Evolutionary conservation across 2,329 filamentous ascomycete species (phyloP).

Genomic region (Alternaria brassicicola): DNA sequence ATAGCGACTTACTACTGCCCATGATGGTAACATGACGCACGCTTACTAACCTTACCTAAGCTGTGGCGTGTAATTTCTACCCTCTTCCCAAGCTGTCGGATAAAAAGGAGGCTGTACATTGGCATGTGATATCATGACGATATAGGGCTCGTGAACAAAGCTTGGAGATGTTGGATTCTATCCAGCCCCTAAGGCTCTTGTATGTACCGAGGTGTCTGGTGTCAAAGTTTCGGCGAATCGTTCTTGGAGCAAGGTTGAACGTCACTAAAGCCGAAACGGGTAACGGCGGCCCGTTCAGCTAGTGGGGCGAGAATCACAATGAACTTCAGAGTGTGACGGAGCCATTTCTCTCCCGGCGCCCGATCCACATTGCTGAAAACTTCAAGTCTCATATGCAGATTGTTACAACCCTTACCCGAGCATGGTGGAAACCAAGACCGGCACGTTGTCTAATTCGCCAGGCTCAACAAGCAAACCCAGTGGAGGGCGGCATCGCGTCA

Average conservation of each 20-base stretch:
- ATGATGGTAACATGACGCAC: neutral
- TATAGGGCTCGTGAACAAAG: neutral
- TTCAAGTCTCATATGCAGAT: conserved; percentile 15
- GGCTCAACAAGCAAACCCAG: conserved; percentile 31
- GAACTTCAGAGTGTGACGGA: conserved; percentile 9
- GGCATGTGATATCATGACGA: conserved; percentile 12
- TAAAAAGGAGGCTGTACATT: conserved; percentile 26
- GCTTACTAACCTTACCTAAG: neutral
- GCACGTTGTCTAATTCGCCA: conserved; percentile 33
- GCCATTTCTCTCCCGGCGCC: conserved; percentile 16
- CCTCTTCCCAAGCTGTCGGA: neutral
- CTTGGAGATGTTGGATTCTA: neutral
- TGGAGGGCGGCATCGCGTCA: conserved; percentile 45
- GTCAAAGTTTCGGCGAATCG: neutral
- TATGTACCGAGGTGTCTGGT: neutral
- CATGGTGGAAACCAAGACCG: conserved; percentile 36
- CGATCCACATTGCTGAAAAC: conserved; percentile 22
- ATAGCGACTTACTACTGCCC: neutral
- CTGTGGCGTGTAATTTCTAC: neutral
- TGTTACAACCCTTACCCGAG: conserved; percentile 7
- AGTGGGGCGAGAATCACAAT: conserved; percentile 15
- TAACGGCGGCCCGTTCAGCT: conserved; percentile 2
- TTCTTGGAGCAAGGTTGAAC: conserved; percentile 2
- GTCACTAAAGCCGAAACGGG: conserved; percentile 9
- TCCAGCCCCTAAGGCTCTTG: neutral